Base-by-base conservation (phyloP, 352 stramenopile genomes). In the Phytophthora constricta region DNA sequence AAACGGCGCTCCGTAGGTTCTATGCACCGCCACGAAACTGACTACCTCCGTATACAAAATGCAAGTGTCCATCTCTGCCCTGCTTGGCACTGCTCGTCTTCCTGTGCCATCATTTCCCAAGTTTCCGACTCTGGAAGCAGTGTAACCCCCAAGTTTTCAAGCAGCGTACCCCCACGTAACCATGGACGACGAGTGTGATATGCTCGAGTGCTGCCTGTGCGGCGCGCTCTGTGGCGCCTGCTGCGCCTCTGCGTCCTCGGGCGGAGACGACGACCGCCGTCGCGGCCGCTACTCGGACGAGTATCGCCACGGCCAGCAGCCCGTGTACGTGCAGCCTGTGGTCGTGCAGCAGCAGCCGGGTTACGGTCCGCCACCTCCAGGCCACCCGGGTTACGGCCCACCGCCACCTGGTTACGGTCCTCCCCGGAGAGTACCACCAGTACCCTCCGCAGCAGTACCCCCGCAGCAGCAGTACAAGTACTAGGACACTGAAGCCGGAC, bases 141-240 rank as follows among this genome's bases (percentile, higher is more conserved):
- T 34, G n/a, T 20, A 25, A 53, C 23, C 20, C 31, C n/a, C 27
- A 23, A 43, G 23, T 26, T 17, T 23, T 16, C 11, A 22, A 9
- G 13, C 23, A 26, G 25, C 16, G 23, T 16, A 5, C 23, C 23
- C 37, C 26, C 41, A 16, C 46, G 20, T 37, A 28, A 58, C 46
- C 39, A 90, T 88, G 76, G 84, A 90, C 47, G 82, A 90, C 61
- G 82, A 80, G 51, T 92, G 84, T 52, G 86, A 94, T 51, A 86
- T 91, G 72, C 77, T 89, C 74, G 84, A 90, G 65, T 92, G 82
- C 77, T 89, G 80, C 65, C 69, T 91, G 62, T 92, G 85, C 73
- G 84, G 84, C 55, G 81, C 82, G 16, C 76, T 91, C 42, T 94
- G 86, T 59, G 86, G 80, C 42, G 82, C 84, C 47, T 94, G 86